phyloP scores from a whole-genome alignment of 495 filamentous ascomycete genomes.

The Penicillium nucicola region DNA sequence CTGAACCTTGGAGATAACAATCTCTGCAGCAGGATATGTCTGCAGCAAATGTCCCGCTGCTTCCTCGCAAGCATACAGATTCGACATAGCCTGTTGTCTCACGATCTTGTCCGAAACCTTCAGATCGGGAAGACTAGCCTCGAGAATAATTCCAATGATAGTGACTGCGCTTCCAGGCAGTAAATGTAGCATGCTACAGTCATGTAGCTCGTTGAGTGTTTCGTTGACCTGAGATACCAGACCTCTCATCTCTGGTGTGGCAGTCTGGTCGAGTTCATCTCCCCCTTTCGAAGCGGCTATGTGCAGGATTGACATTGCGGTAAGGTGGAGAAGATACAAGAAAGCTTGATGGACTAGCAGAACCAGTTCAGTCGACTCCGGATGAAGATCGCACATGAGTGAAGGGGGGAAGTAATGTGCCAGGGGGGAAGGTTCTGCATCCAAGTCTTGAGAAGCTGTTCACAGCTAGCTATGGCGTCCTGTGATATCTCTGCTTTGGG shows the following conservation, averaged over 20 bases:
- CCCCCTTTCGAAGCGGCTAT: not conserved
- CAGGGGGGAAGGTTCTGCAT: conserved; percentile 2
- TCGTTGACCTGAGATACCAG: conserved; percentile 1
- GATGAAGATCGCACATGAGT: not conserved
- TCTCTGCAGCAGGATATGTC: conserved; percentile 7
- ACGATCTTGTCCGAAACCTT: conserved; percentile 4
- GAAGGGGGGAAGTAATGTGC: conserved; percentile 5
- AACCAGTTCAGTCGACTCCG: not conserved
- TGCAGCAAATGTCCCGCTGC: conserved; percentile 2
- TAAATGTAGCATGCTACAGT: conserved; percentile 6
- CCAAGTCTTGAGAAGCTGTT: conserved; percentile 6
- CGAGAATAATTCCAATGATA: conserved; percentile 1
- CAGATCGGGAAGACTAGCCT: conserved; percentile 1
- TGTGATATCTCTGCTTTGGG: conserved; percentile 1
- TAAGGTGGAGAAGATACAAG: conserved; percentile 5
- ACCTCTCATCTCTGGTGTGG: not conserved
- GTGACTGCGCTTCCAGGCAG: not conserved
- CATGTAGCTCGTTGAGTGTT: conserved; percentile 3
- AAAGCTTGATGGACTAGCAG: conserved; percentile 4
- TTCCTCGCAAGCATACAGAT: conserved; percentile 5
- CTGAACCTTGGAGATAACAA: conserved; percentile 4
- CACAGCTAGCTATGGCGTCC: not conserved
- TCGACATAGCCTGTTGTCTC: conserved; percentile 5
- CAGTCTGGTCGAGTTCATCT: not conserved
- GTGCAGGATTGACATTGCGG: conserved; percentile 1